Percentiles rank a stretch among this genome's conserved stretches.
Conservation (phyloP, 306 rosid species). For the Trichosanthes cucumerina region DNA sequence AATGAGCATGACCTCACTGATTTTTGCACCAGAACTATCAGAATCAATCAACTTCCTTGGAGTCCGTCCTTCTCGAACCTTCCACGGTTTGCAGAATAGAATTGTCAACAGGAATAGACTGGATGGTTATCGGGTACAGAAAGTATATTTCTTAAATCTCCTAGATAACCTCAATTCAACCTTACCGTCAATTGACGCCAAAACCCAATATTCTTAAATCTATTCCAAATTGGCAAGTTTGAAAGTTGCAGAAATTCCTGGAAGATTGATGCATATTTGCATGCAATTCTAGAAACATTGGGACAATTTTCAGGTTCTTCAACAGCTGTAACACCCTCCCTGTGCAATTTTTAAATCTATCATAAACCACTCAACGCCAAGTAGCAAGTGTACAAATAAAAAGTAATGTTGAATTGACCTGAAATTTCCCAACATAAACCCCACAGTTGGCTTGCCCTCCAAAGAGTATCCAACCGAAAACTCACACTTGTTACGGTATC, state of each 20-base stretch:
- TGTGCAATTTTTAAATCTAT: conserved; percentile 21
- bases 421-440: conserved; percentile 92
- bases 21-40: conserved; percentile 33
- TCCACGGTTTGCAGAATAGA: conserved; percentile 8
- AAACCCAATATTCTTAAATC: conserved; percentile 82
- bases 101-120: background rate
- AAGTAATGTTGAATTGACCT: conserved; percentile 39
- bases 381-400: conserved; percentile 14
- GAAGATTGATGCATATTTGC: conserved; percentile 71
- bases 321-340: conserved; percentile 98
- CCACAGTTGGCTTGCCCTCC: conserved; percentile 72
- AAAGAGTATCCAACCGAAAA: conserved; percentile 89
- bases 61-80: conserved; percentile 95
- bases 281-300: conserved; percentile 62
- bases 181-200: conserved; percentile 93
- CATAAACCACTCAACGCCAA: conserved; percentile 16
- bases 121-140: background rate
- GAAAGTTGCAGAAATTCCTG: conserved; percentile 80
- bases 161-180: background rate
- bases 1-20: conserved; percentile 82
- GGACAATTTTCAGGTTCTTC: conserved; percentile 87
- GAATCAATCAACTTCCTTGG: conserved; percentile 34
- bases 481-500: conserved; percentile 92
- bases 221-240: conserved; percentile 76
- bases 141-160: background rate